Conservation (phyloP, 2,329 filamentous ascomycete species). For the Trichoderma guizhouense region DNA sequence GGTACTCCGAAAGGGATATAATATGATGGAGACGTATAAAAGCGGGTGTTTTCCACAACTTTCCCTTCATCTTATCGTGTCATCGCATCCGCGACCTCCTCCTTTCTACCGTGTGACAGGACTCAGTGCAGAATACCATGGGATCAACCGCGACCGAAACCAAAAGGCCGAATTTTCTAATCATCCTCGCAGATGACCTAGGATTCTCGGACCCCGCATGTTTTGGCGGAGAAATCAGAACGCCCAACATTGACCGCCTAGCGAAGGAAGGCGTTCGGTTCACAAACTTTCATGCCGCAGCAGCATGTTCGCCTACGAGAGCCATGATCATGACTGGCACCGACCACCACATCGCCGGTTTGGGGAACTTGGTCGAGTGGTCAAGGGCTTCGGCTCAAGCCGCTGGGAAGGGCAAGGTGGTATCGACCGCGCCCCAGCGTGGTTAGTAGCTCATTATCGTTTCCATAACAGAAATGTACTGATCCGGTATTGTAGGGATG, state of each 20-base stretch:
- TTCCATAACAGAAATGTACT: neutral
- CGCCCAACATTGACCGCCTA: conserved; percentile 29
- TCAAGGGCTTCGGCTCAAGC: conserved; percentile 29
- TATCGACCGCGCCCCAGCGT: conserved; percentile 55
- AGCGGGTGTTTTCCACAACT: no score
- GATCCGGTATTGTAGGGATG: neutral
- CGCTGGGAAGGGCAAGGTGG: conserved; percentile 32
- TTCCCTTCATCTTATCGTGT: no score
- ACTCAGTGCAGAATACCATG: no score
- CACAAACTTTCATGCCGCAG: conserved; percentile 62
- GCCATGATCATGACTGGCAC: conserved; percentile 62
- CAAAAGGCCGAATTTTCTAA: no score
- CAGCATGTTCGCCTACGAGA: conserved; percentile 61
- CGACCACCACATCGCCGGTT: conserved; percentile 56
- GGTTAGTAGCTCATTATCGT: neutral
- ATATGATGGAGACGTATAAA: no score
- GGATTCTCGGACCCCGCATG: conserved; percentile 32
- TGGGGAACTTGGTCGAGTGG: conserved; percentile 27
- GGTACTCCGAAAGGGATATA: no score
- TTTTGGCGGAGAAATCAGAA: conserved; percentile 33
- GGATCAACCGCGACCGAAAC: no score
- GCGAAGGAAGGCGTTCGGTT: conserved; percentile 49
- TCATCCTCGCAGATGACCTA: conserved; percentile 23
- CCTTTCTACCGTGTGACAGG: no score
- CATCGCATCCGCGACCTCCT: no score